These are phyloP conservation scores for Citrullus mucosospermus DNA, from an alignment of 306 rosid genomes.

Conservation along the genomic window DNA sequence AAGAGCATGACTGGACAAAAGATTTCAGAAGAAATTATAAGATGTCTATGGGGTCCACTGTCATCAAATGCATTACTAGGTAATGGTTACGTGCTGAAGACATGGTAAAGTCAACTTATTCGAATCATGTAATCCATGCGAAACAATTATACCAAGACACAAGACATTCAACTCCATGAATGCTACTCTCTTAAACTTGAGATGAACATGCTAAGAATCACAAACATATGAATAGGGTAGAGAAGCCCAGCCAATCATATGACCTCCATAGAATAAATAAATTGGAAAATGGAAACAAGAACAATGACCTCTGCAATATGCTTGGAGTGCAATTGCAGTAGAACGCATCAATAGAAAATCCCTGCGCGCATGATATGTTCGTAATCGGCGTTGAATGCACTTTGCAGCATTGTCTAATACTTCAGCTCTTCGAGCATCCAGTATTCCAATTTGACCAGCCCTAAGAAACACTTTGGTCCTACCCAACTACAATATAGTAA, in stretches of 20 bases:
- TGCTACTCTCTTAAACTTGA: neutral
- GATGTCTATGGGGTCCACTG: neutral
- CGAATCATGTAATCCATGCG: neutral
- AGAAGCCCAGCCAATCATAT: neutral
- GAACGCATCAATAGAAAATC: conserved; percentile 42
- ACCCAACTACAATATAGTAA: conserved; percentile 51
- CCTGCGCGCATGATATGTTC: conserved; percentile 53
- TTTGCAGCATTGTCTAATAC: conserved; percentile 84
- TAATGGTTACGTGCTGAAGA: neutral
- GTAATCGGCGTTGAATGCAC: conserved; percentile 52
- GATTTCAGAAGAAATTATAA: neutral
- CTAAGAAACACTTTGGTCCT: conserved; percentile 88
- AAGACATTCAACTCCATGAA: neutral
- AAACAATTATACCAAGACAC: neutral
- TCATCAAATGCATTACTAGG: neutral
- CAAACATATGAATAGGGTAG: neutral
- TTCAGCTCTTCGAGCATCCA: conserved; percentile 74
- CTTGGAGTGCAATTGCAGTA: conserved; percentile 65
- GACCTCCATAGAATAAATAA: neutral
- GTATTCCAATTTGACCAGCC: conserved; percentile 93
- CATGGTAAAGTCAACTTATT: neutral
- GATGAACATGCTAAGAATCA: neutral
- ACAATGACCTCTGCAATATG: conserved; percentile 71
- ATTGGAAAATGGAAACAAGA: neutral
- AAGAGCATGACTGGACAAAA: neutral